Base-by-base conservation (phyloP, 805 yeast species). In the Myxozyma geophila region DNA sequence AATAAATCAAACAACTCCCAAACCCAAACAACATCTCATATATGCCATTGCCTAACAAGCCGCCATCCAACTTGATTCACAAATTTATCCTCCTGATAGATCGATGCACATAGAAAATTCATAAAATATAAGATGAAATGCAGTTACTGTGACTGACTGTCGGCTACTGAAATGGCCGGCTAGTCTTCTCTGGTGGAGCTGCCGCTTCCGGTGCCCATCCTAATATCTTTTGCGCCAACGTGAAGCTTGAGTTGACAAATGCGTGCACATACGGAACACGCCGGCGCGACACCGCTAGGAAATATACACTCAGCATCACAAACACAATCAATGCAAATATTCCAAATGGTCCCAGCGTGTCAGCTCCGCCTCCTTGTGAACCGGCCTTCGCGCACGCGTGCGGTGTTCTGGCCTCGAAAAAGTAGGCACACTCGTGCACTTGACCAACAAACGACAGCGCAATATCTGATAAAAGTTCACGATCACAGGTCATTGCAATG, bases 361-460 rank as follows among this genome's bases (percentile, higher is more conserved):
- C 87, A 12, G 81, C 83, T 69, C 85, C 83, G 57, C 87, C 85
- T 9, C 89, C 85, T 33, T 60, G 58, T n/a, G 67, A 62, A 15
- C 67, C 69, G 7, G 63, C 64, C 0, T 92, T 87, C 0, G 96
- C 90, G 75, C 97, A 91, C 0, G 96, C 97, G 76, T 87, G 88
- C 49, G 89, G 85, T 2, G 96, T 89, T 68, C 91, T 78, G 39
- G 90, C 91, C 72, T 91, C 97, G 74, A 91, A 91, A 72, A 87
- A 83, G 74, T 89, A 91, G 43, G 87, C 85, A 75, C 97, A 91
- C 66, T 91, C 89, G 73, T 90, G 83, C 48, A 84, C 72, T 7
- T 85, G 85, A 1, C 95, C 95, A 39, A 91, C 82, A 73, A 81
- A 90, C 17, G 89, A 82, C 0, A 90, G 78, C 41, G 84, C 79